These are phyloP conservation scores for Paragyromitra xinjiangensis DNA, from an alignment of 495 filamentous ascomycete genomes.

Conservation along the genomic window DNA sequence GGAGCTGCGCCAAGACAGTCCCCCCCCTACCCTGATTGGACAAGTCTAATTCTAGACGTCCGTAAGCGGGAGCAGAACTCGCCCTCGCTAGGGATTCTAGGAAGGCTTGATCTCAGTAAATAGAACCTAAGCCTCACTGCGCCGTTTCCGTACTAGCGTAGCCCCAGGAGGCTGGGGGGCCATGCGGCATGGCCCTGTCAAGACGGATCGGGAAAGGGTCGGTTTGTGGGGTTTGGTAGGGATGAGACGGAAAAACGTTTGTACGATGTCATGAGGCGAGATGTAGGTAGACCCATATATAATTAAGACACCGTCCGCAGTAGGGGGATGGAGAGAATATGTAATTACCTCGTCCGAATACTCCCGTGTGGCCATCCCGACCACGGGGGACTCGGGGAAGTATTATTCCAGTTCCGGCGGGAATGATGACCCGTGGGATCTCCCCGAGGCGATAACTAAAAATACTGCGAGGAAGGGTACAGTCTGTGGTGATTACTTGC, in stretches of 20 bases:
- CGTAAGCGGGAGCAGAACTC: not conserved
- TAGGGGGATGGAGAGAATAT: not conserved
- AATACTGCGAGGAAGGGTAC: not conserved
- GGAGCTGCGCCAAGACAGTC: not conserved
- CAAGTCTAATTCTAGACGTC: conserved; percentile 2
- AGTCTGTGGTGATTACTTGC: conserved; percentile 16
- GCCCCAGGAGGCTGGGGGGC: not conserved
- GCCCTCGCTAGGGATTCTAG: not conserved
- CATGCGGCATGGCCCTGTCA: not conserved
- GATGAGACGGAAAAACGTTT: not conserved
- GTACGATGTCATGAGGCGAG: not conserved
- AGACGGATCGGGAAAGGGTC: not conserved
- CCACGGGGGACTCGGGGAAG: not conserved
- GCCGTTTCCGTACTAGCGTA: not conserved
- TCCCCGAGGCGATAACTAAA: not conserved
- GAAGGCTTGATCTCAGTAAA: not conserved
- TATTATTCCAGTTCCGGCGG: not conserved
- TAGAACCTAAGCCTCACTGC: not conserved
- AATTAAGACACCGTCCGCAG: not conserved
- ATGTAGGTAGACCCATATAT: no score
- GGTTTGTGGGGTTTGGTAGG: not conserved
- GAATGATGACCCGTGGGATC: not conserved
- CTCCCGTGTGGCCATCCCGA: not conserved
- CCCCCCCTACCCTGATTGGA: not conserved
- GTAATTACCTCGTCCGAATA: conserved; percentile 1